Conservation (phyloP, 1,284 basidiomycete genomes). For the Leccinum subrobustum region DNA sequence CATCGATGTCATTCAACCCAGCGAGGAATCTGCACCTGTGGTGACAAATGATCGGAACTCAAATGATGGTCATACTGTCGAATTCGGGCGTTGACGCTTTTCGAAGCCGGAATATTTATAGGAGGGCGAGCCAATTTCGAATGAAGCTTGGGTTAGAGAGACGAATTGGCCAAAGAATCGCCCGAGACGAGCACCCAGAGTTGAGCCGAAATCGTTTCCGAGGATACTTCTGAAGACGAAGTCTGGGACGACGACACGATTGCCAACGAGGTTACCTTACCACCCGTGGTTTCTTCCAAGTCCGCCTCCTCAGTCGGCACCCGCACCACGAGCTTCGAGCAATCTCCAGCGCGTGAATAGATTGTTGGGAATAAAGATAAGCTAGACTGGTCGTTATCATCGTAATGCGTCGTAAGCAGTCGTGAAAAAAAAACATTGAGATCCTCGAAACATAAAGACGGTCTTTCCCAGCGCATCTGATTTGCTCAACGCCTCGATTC, state of each 20-base stretch:
- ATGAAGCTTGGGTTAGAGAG: slow-evolving; percentile 69
- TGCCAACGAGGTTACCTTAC: slow-evolving; percentile 18
- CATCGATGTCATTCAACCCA: background rate
- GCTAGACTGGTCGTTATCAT: no score
- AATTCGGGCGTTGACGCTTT: slow-evolving; percentile 18
- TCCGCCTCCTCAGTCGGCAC: no score
- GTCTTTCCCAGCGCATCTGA: no score
- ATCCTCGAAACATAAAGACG: background rate
- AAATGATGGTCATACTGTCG: slow-evolving; percentile 2
- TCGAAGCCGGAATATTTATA: no score
- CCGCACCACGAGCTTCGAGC: no score
- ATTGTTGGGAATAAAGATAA: no score
- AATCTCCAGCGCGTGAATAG: background rate
- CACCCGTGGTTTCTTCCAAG: slow-evolving; percentile 28
- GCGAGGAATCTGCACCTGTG: background rate
- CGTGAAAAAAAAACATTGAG: no score
- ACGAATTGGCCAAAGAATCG: slow-evolving; percentile 32
- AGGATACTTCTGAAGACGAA: slow-evolving; percentile 30
- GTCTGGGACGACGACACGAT: slow-evolving; percentile 53
- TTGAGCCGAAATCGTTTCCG: slow-evolving; percentile 28
- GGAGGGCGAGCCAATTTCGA: slow-evolving; percentile 20
- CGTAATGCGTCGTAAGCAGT: no score
- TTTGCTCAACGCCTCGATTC: no score
- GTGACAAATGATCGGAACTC: slow-evolving; percentile 5
- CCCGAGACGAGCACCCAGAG: background rate